Base-by-base conservation (phyloP, 805 yeast genomes). In the Lipomyces mesembrius region DNA sequence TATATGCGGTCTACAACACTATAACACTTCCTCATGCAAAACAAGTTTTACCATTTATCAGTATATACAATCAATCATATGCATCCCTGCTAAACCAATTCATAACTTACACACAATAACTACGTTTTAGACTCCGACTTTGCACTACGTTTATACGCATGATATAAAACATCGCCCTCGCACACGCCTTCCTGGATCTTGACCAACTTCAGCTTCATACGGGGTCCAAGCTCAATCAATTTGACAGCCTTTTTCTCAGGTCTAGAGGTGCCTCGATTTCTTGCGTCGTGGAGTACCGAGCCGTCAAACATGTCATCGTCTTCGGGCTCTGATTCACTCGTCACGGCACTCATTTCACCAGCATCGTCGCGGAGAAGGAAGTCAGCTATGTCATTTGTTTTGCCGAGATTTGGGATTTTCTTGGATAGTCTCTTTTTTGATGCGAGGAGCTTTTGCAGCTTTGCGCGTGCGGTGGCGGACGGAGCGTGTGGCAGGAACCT, bases 141-240 rank as follows among this genome's bases (percentile, higher is more conserved):
- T 17, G 22, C 49, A 22, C 27, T 52, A 9, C 63, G 17, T 22
- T 53, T 56, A 25, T 59, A 68, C 57, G 91, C 83, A 77, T 95
- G 99, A 79, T 90, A 91, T 68, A 95, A 78, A 20, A 95, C 91
- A 79, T 91, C 93, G 61, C 98, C 97, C 0, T 88, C 81, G 66
- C 97, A 94, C 27, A 91, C 84, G 20, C 95, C 97, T 75, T 94
- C 98, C 79, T 94, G 98, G 62, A 95, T 91, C 80, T 95, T 95
- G 60, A 89, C 80, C 65, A 95, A 80, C 61, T 87, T 82, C 78
- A 95, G 80, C 72, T 85, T 86, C 78, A 95, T 79, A 71, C 99
- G 84, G 49, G 99, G 99, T 0, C 99, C 99, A 59, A 94, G 81
- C 78, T 95, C 99, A 0, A 94, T 91, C 60, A 95, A 82, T 77